Base-by-base conservation (phyloP, 306 rosid species). In the Boehmeria nivea region DNA sequence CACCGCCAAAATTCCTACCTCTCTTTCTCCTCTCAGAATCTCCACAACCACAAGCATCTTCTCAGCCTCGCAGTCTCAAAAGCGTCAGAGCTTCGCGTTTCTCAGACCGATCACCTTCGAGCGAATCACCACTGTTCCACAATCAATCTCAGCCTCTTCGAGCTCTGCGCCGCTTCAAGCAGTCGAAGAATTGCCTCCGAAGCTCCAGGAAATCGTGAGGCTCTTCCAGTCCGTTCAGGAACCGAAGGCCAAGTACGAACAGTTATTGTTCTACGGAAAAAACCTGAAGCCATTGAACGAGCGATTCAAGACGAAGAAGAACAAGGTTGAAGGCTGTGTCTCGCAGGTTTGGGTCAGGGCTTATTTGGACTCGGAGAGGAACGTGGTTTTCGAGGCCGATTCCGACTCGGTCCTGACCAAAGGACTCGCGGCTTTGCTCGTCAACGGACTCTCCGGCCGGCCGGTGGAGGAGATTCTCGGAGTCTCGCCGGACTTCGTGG, bases 311-410 rank as follows among this genome's bases (percentile, higher is more conserved):
- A 93, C 76, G 42, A 69, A 61, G 54, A 72, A 78, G 5, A 93
- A 93, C 66, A 93, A 87, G 62, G 99, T 93, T 50, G 77, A 85
- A 59, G 99, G 99, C 4, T 93, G 99, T 47, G 99, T 93, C 51
- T 93, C 99, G 1, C 99, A 93, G 86, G 99, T 93, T 21, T 93
- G 99, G 99, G 99, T 93, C 39, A 80, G 94, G 55, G 95, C 96
- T 43, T 93, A 66, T 57, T 76, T 93, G 17, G 95, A 93, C 60
- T 45, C 59, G 0, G 69, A 79, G 4, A 66, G 61, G 42, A 79
- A 83, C 34, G 96, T 93, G 2, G 47, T 75, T 7, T 93, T 72
- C 56, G 99, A 93, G 67, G 99, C 99, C 6, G 96, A 87, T 60
- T 93, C 99, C 2, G 99, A 93, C 47, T 83, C 96, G 11, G 81